Conservation (phyloP, 768 basidiomycete species). For the Psilocybe tampanensis region DNA sequence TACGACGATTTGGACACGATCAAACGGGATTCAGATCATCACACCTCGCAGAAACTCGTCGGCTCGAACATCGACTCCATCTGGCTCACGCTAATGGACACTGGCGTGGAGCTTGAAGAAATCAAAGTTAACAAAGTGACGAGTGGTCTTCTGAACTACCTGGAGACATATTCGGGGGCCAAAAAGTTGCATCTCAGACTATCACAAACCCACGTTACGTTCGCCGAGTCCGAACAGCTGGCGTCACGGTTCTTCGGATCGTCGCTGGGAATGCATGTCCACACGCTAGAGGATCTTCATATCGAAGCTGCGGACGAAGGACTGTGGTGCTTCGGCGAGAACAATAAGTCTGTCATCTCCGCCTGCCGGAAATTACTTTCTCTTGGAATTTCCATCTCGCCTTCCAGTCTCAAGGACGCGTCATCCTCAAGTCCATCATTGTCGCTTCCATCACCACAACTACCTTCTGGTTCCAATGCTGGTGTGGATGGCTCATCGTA, state of each 20-base stretch:
- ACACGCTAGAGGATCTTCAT: slow-evolving; percentile 8
- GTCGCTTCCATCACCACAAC: too few species aligned
- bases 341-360: slow-evolving; percentile 1
- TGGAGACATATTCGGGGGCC: slow-evolving; percentile 8
- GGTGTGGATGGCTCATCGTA: background rate
- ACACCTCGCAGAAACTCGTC: background rate
- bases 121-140: slow-evolving; percentile 2
- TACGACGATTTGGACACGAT: background rate
- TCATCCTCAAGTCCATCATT: background rate
- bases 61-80: slow-evolving; percentile 8
- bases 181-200: slow-evolving; percentile 2
- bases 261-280: background rate
- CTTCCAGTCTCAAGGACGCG: background rate
- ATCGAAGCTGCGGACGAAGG: slow-evolving; percentile 16
- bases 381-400: background rate
- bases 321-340: slow-evolving; percentile 16
- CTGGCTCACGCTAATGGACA: slow-evolving; percentile 1
- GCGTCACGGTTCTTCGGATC: slow-evolving; percentile 5
- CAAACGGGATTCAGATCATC: background rate
- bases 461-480: background rate
- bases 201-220: background rate
- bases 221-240: slow-evolving; percentile 1
- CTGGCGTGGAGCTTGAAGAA: slow-evolving; percentile 1
- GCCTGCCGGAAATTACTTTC: background rate
- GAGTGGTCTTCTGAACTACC: slow-evolving; percentile 1